phyloP scores from a whole-genome alignment of 2,329 filamentous ascomycete genomes.

The Pyrenophora teres region DNA sequence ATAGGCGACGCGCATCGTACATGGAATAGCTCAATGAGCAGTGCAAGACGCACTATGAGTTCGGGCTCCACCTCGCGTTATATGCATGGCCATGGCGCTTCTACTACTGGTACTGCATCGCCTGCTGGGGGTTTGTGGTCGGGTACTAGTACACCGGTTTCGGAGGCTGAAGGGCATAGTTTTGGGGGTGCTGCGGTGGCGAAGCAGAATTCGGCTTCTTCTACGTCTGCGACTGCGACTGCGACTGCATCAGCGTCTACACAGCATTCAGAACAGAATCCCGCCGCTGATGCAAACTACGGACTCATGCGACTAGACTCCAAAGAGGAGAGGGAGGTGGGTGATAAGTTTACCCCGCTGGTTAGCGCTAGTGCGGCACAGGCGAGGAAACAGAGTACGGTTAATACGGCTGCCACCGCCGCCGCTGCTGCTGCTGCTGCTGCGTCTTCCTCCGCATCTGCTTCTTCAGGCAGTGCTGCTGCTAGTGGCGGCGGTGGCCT shows the following conservation, averaged over 20 bases:
- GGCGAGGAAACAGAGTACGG: constrained; percentile 18
- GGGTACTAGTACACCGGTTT: constrained; percentile 26
- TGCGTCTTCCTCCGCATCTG: no score
- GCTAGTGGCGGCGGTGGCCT: constrained; percentile 21
- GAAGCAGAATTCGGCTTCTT: constrained; percentile 8
- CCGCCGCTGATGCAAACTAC: constrained; percentile 10
- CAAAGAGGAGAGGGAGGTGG: constrained; percentile 36
- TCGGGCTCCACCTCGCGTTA: constrained; percentile 34
- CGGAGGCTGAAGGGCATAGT: constrained; percentile 40
- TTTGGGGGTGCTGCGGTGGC: constrained; percentile 33
- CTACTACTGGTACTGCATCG: constrained; percentile 27
- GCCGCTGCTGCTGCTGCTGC: no score
- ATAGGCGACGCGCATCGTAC: constrained; percentile 36
- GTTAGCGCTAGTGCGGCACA: constrained; percentile 18
- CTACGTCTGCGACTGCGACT: constrained; percentile 4
- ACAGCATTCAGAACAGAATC: constrained; percentile 7
- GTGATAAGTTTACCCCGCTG: constrained; percentile 40
- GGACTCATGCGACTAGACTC: constrained; percentile 22
- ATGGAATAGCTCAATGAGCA: constrained; percentile 47
- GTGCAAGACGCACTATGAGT: constrained; percentile 48
- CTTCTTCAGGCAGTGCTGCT: not conserved
- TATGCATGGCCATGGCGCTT: constrained; percentile 23
- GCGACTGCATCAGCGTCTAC: not conserved
- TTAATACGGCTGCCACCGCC: not conserved
- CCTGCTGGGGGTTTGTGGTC: constrained; percentile 49